A percentile compares a stretch with the other conserved stretches of the same genome.
Conservation (phyloP, 768 basidiomycete genomes). For the Lactarius quietus region DNA sequence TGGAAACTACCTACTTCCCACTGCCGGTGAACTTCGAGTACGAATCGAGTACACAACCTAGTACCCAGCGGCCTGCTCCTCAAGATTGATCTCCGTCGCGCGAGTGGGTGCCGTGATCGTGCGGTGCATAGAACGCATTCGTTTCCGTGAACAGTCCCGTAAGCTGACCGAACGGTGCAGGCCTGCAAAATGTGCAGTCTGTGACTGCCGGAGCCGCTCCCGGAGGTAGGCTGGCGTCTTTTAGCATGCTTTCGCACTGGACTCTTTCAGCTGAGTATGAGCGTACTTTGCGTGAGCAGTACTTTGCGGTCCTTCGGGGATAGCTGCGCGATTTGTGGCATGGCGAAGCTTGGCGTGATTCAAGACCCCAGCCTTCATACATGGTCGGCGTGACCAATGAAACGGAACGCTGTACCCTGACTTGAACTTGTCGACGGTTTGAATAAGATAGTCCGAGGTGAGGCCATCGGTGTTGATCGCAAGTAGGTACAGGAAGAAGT, state of each 20-base stretch:
- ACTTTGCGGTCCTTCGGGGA: constrained; percentile 83
- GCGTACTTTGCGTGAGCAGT: constrained; percentile 67
- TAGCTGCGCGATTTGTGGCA: constrained; percentile 78
- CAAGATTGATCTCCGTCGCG: constrained; percentile 78
- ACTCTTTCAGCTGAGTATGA: constrained; percentile 58
- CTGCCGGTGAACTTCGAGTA: no score
- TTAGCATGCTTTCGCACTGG: constrained; percentile 64
- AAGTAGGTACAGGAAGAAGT: constrained; percentile 72
- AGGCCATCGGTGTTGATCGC: constrained; percentile 73
- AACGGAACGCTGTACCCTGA: constrained; percentile 52
- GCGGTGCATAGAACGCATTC: constrained; percentile 53
- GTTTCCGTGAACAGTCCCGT: constrained; percentile 76
- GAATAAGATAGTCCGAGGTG: constrained; percentile 74
- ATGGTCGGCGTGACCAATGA: neutral
- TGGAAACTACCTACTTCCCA: no score
- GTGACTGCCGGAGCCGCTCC: no score
- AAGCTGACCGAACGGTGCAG: constrained; percentile 61
- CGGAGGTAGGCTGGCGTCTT: constrained; percentile 19
- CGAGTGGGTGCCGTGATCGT: constrained; percentile 52
- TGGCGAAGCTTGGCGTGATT: constrained; percentile 68
- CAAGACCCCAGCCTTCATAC: constrained; percentile 68
- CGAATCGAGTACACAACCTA: constrained; percentile 87
- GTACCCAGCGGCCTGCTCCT: constrained; percentile 88
- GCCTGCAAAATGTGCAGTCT: constrained; percentile 50
- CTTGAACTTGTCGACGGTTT: constrained; percentile 80